These are phyloP conservation scores for Quercus mongolica DNA, from an alignment of 306 rosid species.

Conservation along the genomic window DNA sequence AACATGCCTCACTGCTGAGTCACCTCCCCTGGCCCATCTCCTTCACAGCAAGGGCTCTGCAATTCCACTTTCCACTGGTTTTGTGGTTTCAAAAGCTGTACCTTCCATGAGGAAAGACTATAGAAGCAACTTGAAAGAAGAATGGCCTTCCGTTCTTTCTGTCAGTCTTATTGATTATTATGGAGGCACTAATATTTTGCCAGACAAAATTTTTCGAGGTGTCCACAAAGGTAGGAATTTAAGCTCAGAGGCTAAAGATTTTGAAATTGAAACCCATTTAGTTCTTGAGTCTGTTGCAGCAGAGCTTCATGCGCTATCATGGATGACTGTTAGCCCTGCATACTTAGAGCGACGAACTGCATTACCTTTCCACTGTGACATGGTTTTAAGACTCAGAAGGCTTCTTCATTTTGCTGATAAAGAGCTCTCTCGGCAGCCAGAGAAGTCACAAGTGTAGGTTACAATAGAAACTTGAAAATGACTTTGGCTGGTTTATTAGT, in stretches of 20 bases:
- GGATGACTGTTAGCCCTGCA: conserved; percentile 96
- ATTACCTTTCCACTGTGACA: conserved; percentile 93
- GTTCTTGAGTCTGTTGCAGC: conserved; percentile 86
- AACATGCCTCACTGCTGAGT: conserved; percentile 95
- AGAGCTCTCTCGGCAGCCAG: conserved; percentile 67
- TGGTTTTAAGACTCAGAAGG: conserved; percentile 92
- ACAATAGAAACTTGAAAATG: conserved; percentile 10
- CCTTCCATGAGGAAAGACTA: conserved; percentile 83
- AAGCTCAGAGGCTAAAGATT: conserved; percentile 68
- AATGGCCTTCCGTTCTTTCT: conserved; percentile 89
- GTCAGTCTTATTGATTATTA: conserved; percentile 89
- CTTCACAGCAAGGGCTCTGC: conserved; percentile 99
- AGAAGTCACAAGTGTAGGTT: conserved; percentile 50
- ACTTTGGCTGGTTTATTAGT: not conserved
- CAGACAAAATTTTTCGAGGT: conserved; percentile 65
- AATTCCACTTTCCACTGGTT: conserved; percentile 87
- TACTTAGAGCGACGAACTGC: conserved; percentile 87
- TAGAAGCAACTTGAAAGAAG: conserved; percentile 76
- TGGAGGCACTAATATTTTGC: conserved; percentile 64
- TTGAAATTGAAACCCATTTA: conserved; percentile 73
- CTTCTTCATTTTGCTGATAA: conserved; percentile 96
- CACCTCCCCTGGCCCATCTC: conserved; percentile 97
- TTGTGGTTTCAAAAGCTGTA: conserved; percentile 88
- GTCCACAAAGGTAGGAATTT: conserved; percentile 59
- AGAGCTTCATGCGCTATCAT: conserved; percentile 93